These are phyloP conservation scores for Sugiyamaella americana DNA, from an alignment of 805 yeast species.

Conservation along the genomic window DNA sequence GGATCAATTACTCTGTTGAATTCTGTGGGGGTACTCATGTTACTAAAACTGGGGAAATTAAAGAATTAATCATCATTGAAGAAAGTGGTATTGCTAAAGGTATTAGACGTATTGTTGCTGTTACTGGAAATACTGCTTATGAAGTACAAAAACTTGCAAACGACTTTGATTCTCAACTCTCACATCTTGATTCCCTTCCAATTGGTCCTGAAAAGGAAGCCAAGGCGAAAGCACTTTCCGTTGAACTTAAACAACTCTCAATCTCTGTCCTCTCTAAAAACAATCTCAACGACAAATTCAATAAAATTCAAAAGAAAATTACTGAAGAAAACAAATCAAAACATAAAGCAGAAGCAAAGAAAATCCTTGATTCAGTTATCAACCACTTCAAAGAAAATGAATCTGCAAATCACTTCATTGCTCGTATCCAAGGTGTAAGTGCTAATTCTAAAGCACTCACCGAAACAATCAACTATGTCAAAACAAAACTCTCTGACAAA, in stretches of 20 bases:
- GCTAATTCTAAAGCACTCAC: conserved; percentile 91
- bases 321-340: conserved; percentile 82
- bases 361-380: conserved; percentile 70
- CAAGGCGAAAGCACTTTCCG: conserved; percentile 76
- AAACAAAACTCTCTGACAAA: conserved; percentile 67
- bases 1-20: conserved; percentile 79
- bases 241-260: conserved; percentile 70
- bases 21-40: conserved; percentile 99
- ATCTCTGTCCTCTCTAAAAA: conserved; percentile 80
- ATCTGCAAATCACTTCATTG: conserved; percentile 55
- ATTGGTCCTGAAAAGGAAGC: conserved; percentile 77
- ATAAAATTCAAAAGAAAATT: conserved; percentile 73
- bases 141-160: conserved; percentile 81
- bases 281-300: conserved; percentile 65
- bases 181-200: conserved; percentile 53
- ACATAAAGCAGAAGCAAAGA: conserved; percentile 83
- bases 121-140: conserved; percentile 85
- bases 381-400: conserved; percentile 55
- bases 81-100: conserved; percentile 99
- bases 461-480: conserved; percentile 81
- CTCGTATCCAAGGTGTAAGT: conserved; percentile 52
- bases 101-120: conserved; percentile 95
- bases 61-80: conserved; percentile 82
- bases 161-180: conserved; percentile 60
- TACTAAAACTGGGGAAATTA: conserved; percentile 84